phyloP scores from a whole-genome alignment of 345 rosid genomes.

The Raphanus raphanistrum region DNA sequence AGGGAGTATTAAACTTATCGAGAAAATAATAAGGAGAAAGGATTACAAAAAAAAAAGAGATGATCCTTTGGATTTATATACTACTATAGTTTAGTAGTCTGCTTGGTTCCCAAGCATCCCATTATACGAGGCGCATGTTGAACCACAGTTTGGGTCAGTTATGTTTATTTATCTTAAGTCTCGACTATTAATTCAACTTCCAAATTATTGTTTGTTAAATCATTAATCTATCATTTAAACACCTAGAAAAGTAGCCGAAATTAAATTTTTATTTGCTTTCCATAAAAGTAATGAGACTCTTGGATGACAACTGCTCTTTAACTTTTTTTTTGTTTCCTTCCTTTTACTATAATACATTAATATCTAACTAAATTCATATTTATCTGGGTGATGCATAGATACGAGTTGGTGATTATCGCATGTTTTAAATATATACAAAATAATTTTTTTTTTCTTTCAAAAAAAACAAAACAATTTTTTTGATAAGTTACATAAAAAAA shows the following conservation, averaged over 20 bases:
- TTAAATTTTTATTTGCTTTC: neutral
- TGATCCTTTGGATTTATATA: neutral
- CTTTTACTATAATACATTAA: neutral
- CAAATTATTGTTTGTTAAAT: neutral
- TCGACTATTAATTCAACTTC: neutral
- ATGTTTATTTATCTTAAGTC: neutral
- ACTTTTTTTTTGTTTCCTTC: neutral
- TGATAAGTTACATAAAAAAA: neutral
- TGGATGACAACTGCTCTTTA: neutral
- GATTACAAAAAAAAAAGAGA: neutral
- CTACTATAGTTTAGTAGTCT: neutral
- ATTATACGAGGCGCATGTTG: neutral
- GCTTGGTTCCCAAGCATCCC: neutral
- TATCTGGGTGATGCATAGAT: neutral
- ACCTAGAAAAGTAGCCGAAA: neutral
- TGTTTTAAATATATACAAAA: neutral
- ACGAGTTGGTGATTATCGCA: neutral
- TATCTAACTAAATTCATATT: neutral
- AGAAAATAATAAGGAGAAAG: neutral
- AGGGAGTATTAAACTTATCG: neutral
- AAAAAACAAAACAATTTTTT: too few relatives aligned
- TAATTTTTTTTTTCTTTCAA: too few relatives aligned
- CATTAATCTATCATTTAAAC: neutral
- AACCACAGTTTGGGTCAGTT: neutral
- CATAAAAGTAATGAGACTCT: neutral